Evolutionary conservation across 331 rosid genomes (phyloP), one percentile per base, ranked within the genome.

Genomic region (Pyrus hybrid): DNA sequence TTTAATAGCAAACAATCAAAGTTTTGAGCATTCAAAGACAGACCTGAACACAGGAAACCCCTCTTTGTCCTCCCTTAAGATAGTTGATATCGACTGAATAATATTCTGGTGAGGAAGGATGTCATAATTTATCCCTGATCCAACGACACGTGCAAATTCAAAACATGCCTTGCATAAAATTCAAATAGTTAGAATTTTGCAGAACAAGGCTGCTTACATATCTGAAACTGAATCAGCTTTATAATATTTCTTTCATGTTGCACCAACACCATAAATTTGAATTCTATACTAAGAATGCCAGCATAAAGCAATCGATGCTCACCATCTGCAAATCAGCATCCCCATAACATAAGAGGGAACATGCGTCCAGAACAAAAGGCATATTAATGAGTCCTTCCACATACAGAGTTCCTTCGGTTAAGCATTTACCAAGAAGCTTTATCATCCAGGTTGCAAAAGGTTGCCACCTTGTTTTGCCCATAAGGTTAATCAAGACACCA

Each of bases 41-140:
- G 83, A 94, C 99, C 99, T 92, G 91, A 88, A 87, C 65, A 85
- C 88, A 76, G 93, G 97, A 83, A 90, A 93, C 79, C 93, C 96
- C 72, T 92, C 96, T 82, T 83, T 88, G 87, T 90, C 93, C 83
- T 85, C 83, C 47, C 70, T 83, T 84, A 94, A 83, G 80, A 94
- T 92, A 58, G 88, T 76, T 70, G 83, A 67, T 78, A 92, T 86
- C 41, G 96, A 88, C 74, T 58, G 86, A 83, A 94, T 86, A 26
- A 94, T 80, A 73, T 87, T 88, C 70, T 87, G 83, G 82, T 90
- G 84, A 32, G 99, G 96, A 83, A 92, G 61, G 75, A 84, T 49
- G 63, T 92, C 88, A 80, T 78, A 86, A 73, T 76, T 84, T 84
- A 85, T 83, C 70, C 83, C 93, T 4, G 86, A 89, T 78, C 84